Conservation (phyloP, 192 early-diverging fungal species). For the Physocladia obscura region DNA sequence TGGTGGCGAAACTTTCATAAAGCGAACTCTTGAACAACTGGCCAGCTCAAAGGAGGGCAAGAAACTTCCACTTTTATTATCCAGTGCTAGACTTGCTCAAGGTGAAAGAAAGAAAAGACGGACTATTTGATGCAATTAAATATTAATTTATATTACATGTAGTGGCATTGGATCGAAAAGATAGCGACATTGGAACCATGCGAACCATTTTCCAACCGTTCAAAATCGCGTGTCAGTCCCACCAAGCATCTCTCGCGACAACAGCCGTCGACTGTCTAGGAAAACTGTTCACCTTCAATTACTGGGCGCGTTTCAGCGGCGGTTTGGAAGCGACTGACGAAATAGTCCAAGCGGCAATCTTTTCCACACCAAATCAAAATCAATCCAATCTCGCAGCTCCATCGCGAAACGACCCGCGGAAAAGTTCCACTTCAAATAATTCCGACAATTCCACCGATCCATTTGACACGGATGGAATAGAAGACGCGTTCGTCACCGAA, state of each 20-base stretch:
- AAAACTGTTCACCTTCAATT: slow-evolving; percentile 63
- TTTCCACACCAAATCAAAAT: not conserved
- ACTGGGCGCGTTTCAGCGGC: slow-evolving; percentile 45
- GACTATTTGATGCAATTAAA: not conserved
- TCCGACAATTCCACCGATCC: slow-evolving; percentile 4
- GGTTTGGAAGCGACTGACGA: slow-evolving; percentile 13
- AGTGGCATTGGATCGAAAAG: slow-evolving; percentile 21
- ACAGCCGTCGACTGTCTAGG: slow-evolving; percentile 81
- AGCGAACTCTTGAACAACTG: slow-evolving; percentile 48
- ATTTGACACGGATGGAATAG: slow-evolving; percentile 20
- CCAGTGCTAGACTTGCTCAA: slow-evolving; percentile 41
- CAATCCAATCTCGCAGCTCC: not conserved
- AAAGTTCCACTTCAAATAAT: not conserved
- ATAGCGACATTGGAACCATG: slow-evolving; percentile 25
- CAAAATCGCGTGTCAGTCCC: slow-evolving; percentile 69
- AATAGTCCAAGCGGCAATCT: slow-evolving; percentile 26
- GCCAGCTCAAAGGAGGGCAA: slow-evolving; percentile 47
- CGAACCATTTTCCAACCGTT: slow-evolving; percentile 66
- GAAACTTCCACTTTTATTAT: slow-evolving; percentile 36
- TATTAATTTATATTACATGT: not conserved
- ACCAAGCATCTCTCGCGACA: slow-evolving; percentile 58
- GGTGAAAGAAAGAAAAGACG: slow-evolving; percentile 21
- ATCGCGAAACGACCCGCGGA: not conserved
- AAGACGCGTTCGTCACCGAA: slow-evolving; percentile 37
- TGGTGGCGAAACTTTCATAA: slow-evolving; percentile 50